Conservation (phyloP, 1,139 yeast genomes). For the Yamadazyma diospyri region DNA sequence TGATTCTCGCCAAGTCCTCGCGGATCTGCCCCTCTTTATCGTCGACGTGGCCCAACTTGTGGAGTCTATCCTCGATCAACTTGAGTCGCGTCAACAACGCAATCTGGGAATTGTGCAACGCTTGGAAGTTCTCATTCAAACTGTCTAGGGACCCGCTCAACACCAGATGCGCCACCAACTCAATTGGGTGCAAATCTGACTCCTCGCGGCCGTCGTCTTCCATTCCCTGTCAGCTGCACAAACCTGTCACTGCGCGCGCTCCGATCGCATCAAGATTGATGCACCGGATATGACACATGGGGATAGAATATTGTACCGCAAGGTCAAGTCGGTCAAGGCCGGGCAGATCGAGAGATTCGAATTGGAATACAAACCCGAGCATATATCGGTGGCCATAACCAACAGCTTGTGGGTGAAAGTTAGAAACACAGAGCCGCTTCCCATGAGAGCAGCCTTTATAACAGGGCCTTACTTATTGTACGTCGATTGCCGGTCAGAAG, state of each 20-base stretch:
- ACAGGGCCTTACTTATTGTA: constrained; percentile 90
- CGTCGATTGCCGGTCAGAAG: constrained; percentile 70
- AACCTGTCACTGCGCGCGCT: not conserved
- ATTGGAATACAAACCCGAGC: constrained; percentile 29
- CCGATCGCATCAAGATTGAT: no score
- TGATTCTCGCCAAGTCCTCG: constrained; percentile 29
- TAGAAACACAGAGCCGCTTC: constrained; percentile 67
- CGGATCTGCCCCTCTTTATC: constrained; percentile 21
- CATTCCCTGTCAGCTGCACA: not conserved
- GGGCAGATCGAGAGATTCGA: constrained; percentile 39
- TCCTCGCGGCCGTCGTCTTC: constrained; percentile 3
- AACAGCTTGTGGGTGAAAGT: constrained; percentile 56
- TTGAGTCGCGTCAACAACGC: constrained; percentile 48
- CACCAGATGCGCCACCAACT: constrained; percentile 46
- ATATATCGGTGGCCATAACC: constrained; percentile 17
- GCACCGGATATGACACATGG: no score
- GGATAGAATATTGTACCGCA: constrained; percentile 26
- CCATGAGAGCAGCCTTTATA: constrained; percentile 82
- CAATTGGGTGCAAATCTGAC: constrained; percentile 15
- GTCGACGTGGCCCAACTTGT: constrained; percentile 17
- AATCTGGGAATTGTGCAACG: constrained; percentile 54
- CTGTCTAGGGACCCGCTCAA: constrained; percentile 52
- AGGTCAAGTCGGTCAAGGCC: constrained; percentile 30
- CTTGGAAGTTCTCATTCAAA: constrained; percentile 48
- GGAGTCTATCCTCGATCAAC: constrained; percentile 35